Base-by-base conservation (phyloP, 257 asterid genomes). In the Ilex asprella region DNA sequence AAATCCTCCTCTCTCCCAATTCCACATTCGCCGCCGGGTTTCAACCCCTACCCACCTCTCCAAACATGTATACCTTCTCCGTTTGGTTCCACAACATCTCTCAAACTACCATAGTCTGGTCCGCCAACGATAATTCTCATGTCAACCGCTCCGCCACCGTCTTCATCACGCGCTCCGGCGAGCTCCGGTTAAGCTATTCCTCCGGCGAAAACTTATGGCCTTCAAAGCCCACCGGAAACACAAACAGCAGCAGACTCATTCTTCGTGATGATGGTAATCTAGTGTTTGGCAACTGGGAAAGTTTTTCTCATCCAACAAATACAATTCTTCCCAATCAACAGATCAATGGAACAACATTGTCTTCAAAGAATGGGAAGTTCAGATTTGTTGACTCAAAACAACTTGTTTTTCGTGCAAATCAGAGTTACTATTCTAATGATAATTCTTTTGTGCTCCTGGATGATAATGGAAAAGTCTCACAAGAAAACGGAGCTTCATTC, bases 311-410 rank as follows among this genome's bases (percentile, higher is more conserved):
- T 30, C 97, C 97, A 1, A 81, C 92, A 27, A 64, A 82, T 54
- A 86, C 97, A 3, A 65, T 78, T 73, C 78, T 89, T 21, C 94
- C 97, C 10, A 59, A 46, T 51, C 95, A 89, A 66, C 47, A 12
- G 5, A 81, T 86, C 1, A 82, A 70, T 12, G 86, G 71, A n/a
- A 72, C 85, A 0, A 39, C 0, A 3, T 67, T 85, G 10, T 56
- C 72, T 51, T 78, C 94, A 0, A 64, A 12, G 55, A 84, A 83
- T 63, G 83, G 83, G 9, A 84, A 77, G 62, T 89, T 68, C 50
- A 66, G 7, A 64, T 84, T 86, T 55, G 5, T 39, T 58, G 78
- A 79, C 50, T 76, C 86, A 6, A 71, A 70, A 58, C 27, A 53
- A 47, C 89, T 89, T 16, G 55, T 77, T 62, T 78, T 66, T 16